phyloP scores from a whole-genome alignment of 2,329 filamentous ascomycete genomes.

The Fusarium anguioides region DNA sequence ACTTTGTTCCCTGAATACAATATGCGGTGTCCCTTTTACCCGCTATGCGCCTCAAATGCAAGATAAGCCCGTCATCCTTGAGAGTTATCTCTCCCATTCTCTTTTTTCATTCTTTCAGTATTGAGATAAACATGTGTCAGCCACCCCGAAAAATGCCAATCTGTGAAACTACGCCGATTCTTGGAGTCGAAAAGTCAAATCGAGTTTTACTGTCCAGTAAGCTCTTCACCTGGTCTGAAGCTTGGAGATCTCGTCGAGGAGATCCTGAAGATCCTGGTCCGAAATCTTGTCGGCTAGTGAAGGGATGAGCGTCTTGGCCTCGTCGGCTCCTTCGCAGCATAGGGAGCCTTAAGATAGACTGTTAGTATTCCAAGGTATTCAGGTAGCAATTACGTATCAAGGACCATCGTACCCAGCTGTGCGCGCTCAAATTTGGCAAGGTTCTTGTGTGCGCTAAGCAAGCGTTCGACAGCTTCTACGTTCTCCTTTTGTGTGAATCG shows the following conservation, averaged over 20 bases:
- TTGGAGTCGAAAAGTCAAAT: background rate
- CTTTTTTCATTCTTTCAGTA: constrained; percentile 17
- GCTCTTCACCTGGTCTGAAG: constrained; percentile 60
- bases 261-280: constrained; percentile 86
- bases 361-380: background rate
- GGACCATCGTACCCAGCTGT: constrained; percentile 76
- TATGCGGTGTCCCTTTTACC: constrained; percentile 37
- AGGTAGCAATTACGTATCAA: background rate
- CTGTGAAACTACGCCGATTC: constrained; percentile 12
- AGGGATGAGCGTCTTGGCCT: constrained; percentile 95
- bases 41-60: constrained; percentile 49
- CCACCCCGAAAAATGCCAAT: constrained; percentile 21
- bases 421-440: constrained; percentile 93
- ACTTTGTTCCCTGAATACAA: constrained; percentile 17
- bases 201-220: background rate
- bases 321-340: constrained; percentile 91
- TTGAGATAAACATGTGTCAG: constrained; percentile 19
- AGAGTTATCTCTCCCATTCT: constrained; percentile 9
- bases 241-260: constrained; percentile 92
- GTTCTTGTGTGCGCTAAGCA: constrained; percentile 82
- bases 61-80: constrained; percentile 18
- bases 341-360: constrained; percentile 74
- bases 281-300: constrained; percentile 88
- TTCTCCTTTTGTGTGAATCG: constrained; percentile 97
- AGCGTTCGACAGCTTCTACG: constrained; percentile 90